Evolutionary conservation across 2,329 filamentous ascomycete genomes (phyloP).

Genomic region (Dactylella cylindrospora): DNA sequence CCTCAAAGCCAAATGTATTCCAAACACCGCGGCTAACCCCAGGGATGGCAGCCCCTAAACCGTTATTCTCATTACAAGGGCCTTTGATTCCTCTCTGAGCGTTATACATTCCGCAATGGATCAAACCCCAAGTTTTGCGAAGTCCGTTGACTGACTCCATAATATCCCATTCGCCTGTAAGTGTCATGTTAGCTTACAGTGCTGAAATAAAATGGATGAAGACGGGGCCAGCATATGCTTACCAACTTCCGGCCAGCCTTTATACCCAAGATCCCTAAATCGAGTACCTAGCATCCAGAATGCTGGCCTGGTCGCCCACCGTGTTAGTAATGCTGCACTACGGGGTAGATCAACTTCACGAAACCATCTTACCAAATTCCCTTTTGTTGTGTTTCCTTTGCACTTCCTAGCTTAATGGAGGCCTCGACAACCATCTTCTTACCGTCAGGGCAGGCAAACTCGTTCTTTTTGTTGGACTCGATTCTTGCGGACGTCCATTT

Average conservation of each 20-base stretch:
- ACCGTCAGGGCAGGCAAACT: constrained; percentile 51
- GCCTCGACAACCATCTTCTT: constrained; percentile 53
- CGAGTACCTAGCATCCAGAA: constrained; percentile 56
- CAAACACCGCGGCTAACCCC: constrained; percentile 50
- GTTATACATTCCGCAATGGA: constrained; percentile 53
- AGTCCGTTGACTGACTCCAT: constrained; percentile 55
- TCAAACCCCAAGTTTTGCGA: constrained; percentile 51
- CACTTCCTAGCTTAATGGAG: constrained; percentile 49
- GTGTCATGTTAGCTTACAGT: neutral
- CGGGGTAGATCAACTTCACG: constrained; percentile 44
- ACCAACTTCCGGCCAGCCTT: constrained; percentile 53
- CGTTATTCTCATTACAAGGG: constrained; percentile 54
- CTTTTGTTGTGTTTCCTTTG: constrained; percentile 3
- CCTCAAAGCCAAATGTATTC: constrained; percentile 51
- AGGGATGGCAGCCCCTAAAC: constrained; percentile 47
- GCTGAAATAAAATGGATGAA: neutral
- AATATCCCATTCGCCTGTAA: constrained; percentile 56
- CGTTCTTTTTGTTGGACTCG: constrained; percentile 51
- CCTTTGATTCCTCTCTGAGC: constrained; percentile 15
- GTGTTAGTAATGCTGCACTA: neutral
- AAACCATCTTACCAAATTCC: constrained; percentile 16
- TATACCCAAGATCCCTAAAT: constrained; percentile 52
- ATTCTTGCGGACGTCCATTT: constrained; percentile 56
- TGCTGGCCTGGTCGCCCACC: constrained; percentile 53
- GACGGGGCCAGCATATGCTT: neutral